Base-by-base conservation (phyloP, 1,284 basidiomycete genomes). In the Ustilago nuda region DNA sequence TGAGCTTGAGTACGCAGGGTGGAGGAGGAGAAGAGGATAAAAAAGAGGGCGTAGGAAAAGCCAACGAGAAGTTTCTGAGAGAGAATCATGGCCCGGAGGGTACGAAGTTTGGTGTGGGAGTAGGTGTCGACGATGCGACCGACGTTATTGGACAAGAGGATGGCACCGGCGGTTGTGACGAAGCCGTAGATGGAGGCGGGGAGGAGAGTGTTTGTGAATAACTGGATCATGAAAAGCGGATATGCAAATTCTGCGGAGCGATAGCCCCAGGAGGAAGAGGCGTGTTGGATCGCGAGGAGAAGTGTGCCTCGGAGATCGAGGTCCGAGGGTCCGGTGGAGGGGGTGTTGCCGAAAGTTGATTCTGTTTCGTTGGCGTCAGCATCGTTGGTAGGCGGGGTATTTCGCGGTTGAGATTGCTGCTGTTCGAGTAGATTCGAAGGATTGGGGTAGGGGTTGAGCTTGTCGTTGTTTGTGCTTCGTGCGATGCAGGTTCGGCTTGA, bases 181-280 rank as follows among this genome's bases (percentile, higher is more conserved):
- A 89, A 88, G 13, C 88, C 88, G 69, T 88, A 89, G 46, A 90
- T 58, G 13, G 89, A 89, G 0, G 89, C 87, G 1, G 89, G 89
- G 0, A 90, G 85, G 1, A 89, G 85, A 1, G 89, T 89, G 57
- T 87, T 83, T n/a, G 88, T 87, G 81, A 89, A 90, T 27, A 88
- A 82, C 7, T 84, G 82, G 58, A 90, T 87, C 56, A 89, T 86
- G 76, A 88, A 88, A 17, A 90, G 74, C 50, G 88, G 88, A 11
- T 88, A 85, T 0, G 88, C 87, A 61, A 89, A 89, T 78, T 89
- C 88, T 11, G 87, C 87, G 0, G 87, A 87, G 55, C 88, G 83
- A 55, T 87, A 87, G 0, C 87, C 87, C 87, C 88, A 89, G 0
- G 89, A 86, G 50, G 87, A 88, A 46, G 70, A 67, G 12, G 79